phyloP scores from a whole-genome alignment of 352 stramenopile species.

The Plasmopara viticola region DNA sequence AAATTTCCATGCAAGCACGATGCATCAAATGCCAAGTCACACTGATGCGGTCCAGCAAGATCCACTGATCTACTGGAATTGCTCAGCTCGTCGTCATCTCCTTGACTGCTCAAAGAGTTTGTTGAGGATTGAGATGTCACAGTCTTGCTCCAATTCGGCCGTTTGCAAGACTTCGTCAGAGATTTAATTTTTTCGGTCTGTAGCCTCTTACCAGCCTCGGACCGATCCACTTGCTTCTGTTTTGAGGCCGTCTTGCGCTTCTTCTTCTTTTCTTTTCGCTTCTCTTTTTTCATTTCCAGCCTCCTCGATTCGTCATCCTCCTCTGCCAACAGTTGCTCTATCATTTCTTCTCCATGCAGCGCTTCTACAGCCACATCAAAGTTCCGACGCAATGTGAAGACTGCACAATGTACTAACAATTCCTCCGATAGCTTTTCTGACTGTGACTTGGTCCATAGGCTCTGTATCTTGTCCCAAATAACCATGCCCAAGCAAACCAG shows the following conservation, averaged over 20 bases:
- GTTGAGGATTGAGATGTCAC: slow-evolving; percentile 37
- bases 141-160: slow-evolving; percentile 20
- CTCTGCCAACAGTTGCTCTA: slow-evolving; percentile 78
- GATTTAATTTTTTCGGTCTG: slow-evolving; percentile 24
- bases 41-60: slow-evolving; percentile 38
- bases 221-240: slow-evolving; percentile 50
- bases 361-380: slow-evolving; percentile 82
- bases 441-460: slow-evolving; percentile 71
- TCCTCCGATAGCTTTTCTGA: slow-evolving; percentile 75
- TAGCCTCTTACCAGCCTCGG: slow-evolving; percentile 34
- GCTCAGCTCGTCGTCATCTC: slow-evolving; percentile 32
- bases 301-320: slow-evolving; percentile 76
- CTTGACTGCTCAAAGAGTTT: slow-evolving; percentile 38
- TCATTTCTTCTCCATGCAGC: slow-evolving; percentile 82
- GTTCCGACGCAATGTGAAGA: slow-evolving; percentile 69
- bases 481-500: slow-evolving; percentile 83
- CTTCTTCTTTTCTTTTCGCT: slow-evolving; percentile 87
- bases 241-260: slow-evolving; percentile 78
- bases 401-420: slow-evolving; percentile 69
- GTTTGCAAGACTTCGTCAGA: slow-evolving; percentile 20
- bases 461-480: slow-evolving; percentile 85
- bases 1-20: slow-evolving; percentile 41
- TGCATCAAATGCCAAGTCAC: slow-evolving; percentile 44
- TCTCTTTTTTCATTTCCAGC: slow-evolving; percentile 81
- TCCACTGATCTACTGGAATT: slow-evolving; percentile 38